Conservation (phyloP, 2,329 filamentous ascomycete species). For the Fusarium goolgardi region DNA sequence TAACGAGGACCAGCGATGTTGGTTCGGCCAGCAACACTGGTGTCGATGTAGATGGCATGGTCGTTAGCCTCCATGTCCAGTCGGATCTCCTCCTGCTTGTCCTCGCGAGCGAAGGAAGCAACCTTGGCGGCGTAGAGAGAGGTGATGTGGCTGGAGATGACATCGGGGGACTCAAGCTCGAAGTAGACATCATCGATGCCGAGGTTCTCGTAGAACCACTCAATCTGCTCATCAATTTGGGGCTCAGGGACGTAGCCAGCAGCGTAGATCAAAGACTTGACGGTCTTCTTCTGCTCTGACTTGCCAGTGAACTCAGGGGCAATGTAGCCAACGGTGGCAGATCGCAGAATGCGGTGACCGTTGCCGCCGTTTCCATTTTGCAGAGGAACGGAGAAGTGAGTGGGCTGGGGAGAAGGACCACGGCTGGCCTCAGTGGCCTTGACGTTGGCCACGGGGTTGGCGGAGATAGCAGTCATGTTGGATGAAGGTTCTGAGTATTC, state of each 20-base stretch:
- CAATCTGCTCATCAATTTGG: constrained; percentile 85
- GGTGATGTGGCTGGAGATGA: constrained; percentile 93
- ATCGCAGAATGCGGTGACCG: constrained; percentile 81
- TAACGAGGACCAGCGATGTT: constrained; percentile 85
- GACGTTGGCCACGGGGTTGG: constrained; percentile 57
- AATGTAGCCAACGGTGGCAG: constrained; percentile 92
- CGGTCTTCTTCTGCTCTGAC: constrained; percentile 87
- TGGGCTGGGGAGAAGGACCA: constrained; percentile 87
- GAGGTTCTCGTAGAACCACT: constrained; percentile 97
- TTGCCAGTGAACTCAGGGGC: constrained; percentile 95
- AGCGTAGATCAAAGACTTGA: constrained; percentile 81
- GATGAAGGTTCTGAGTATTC: constrained; percentile 56
- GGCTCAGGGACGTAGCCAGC: constrained; percentile 87
- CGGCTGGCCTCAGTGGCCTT: constrained; percentile 60
- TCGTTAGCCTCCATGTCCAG: constrained; percentile 95
- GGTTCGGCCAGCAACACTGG: constrained; percentile 87
- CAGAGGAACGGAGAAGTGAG: constrained; percentile 79
- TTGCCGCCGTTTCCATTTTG: constrained; percentile 61
- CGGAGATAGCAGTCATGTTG: constrained; percentile 52
- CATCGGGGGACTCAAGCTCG: constrained; percentile 85
- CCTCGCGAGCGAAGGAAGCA: constrained; percentile 90
- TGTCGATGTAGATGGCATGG: constrained; percentile 98
- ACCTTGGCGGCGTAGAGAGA: constrained; percentile 98
- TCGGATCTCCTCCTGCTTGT: constrained; percentile 93
- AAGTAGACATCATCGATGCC: constrained; percentile 99